These are phyloP conservation scores for Tylopilus subfusipes DNA, from an alignment of 768 basidiomycete genomes.

Conservation along the genomic window DNA sequence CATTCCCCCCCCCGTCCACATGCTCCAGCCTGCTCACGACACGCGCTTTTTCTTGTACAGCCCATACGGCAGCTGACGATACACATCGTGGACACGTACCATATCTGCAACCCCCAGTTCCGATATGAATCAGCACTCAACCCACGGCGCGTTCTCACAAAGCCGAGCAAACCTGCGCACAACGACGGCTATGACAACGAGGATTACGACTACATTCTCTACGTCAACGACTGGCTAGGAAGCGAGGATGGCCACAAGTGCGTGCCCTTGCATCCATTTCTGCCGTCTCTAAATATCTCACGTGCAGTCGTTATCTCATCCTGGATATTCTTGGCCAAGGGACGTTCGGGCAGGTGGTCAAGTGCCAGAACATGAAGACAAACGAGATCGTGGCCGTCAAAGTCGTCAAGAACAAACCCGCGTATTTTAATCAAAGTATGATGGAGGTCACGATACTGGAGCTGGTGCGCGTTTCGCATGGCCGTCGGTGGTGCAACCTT, in stretches of 20 bases:
- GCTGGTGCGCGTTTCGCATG: slow-evolving; percentile 57
- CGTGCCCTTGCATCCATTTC: slow-evolving; percentile 29
- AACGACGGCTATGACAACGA: slow-evolving; percentile 99
- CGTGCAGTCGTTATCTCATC: slow-evolving; percentile 76
- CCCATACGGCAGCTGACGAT: slow-evolving; percentile 74
- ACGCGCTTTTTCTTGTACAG: slow-evolving; percentile 23
- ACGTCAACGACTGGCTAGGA: slow-evolving; percentile 97
- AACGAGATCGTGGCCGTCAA: slow-evolving; percentile 99
- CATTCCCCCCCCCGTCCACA: not conserved
- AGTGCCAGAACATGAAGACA: slow-evolving; percentile 99
- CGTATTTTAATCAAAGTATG: slow-evolving; percentile 99
- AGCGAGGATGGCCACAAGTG: slow-evolving; percentile 94
- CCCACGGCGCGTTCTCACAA: slow-evolving; percentile 93
- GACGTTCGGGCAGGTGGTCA: slow-evolving; percentile 98
- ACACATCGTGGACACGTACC: slow-evolving; percentile 85
- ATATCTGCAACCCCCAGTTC: slow-evolving; percentile 92
- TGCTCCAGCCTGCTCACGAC: slow-evolving; percentile 8
- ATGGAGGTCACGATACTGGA: slow-evolving; percentile 99
- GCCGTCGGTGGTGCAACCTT: not conserved
- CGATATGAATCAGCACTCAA: slow-evolving; percentile 94
- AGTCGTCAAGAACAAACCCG: slow-evolving; percentile 99
- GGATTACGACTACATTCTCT: slow-evolving; percentile 98
- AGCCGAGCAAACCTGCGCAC: slow-evolving; percentile 92
- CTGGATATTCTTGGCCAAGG: slow-evolving; percentile 98
- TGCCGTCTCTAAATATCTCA: slow-evolving; percentile 9